Base-by-base conservation (phyloP, 768 basidiomycete species). In the Russula sp. region DNA sequence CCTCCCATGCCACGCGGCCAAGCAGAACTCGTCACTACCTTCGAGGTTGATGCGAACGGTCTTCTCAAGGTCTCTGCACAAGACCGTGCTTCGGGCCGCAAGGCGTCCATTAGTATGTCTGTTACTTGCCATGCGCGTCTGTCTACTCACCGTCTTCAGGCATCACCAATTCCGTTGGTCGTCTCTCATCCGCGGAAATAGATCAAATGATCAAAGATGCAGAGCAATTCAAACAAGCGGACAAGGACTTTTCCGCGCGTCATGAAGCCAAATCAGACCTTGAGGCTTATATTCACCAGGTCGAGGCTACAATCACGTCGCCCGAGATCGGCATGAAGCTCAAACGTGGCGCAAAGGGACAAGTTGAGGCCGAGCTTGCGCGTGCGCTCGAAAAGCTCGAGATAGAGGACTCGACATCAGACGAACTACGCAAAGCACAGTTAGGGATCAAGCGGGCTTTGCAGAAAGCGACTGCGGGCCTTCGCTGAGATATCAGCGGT, bases 141-240 rank as follows among this genome's bases (percentile, higher is more conserved):
- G 47, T 39, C 27, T 22, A 57, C 58, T 71, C 32, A 64, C 22
- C 62, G 44, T 62, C 55, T 68, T 7, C 66, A 91, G 89, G 88
- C 78, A 96, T 98, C 77, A 94, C 94, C 78, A 99, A 98, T 85
- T 98, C 95, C 62, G 97, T 98, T 73, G 97, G 97, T 69, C 95
- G 97, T 79, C 86, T 99, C 70, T 97, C 96, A 53, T 85, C 89
- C 57, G 91, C 88, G 70, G 97, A 99, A 83, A 99, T 99, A 68
- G 95, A 98, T 73, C 95, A 98, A 79, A 98, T 98, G 97, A 97
- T 98, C 82, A 94, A 95, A 83, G 96, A 98, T 73, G 93, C 97
- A 58, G 96, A 98, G 77, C 92, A 94, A 76, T 97, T 84, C 85
- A 95, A 94, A 82, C 84, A 86, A 74, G 92, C 89, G 32, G 91